Conservation (phyloP, 2,329 filamentous ascomycete genomes). For the Thyridium curvatum region DNA sequence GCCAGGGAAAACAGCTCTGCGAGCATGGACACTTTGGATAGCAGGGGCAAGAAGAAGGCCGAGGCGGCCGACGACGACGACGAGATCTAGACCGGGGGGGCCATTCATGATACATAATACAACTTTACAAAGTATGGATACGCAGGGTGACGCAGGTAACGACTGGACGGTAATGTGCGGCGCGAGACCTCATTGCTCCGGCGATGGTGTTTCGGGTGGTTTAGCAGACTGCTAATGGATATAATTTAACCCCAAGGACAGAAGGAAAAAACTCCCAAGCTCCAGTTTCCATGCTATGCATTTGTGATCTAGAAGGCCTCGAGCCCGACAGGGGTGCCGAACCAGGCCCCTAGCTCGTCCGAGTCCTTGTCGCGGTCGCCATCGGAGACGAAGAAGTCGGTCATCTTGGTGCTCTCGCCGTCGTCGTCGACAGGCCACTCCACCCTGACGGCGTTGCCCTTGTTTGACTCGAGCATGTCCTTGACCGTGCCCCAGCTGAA, state of each 20-base stretch:
- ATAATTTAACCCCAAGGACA: neutral
- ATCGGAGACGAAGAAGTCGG: constrained; percentile 61
- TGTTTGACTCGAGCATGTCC: constrained; percentile 83
- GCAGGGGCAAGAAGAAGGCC: constrained; percentile 46
- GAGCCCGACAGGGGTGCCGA: constrained; percentile 63
- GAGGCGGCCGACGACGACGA: constrained; percentile 49
- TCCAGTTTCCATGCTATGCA: constrained; percentile 4
- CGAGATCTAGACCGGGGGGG: constrained; percentile 46
- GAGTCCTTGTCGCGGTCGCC: constrained; percentile 30
- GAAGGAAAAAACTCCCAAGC: constrained; percentile 4
- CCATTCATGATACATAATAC: no score
- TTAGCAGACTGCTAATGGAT: no score
- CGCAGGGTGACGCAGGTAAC: no score
- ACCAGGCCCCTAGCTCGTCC: constrained; percentile 75
- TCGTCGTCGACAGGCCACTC: constrained; percentile 80
- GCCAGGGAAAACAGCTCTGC: constrained; percentile 34
- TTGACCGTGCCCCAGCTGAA: constrained; percentile 97
- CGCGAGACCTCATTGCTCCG: no score
- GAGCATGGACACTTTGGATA: constrained; percentile 54
- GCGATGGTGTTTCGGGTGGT: no score
- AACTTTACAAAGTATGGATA: no score
- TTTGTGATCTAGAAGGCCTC: constrained; percentile 57
- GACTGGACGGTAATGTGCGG: no score
- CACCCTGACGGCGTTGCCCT: constrained; percentile 60
- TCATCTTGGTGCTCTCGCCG: constrained; percentile 61